Conservation (phyloP, 2,329 filamentous ascomycete species). For the Lecanoromycetidae sp. region DNA sequence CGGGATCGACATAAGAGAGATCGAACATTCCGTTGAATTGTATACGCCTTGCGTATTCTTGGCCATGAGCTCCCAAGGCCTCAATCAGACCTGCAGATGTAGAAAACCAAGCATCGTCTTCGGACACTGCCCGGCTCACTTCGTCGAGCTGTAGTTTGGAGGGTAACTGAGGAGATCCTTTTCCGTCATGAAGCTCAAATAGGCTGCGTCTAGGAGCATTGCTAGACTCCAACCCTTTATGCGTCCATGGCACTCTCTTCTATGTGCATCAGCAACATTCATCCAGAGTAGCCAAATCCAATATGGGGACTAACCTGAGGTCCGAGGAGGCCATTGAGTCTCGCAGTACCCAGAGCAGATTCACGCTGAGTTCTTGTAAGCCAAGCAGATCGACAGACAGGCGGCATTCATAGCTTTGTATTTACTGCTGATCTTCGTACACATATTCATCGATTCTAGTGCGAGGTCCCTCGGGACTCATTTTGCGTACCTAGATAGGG, state of each 20-base stretch:
- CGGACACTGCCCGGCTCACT: background rate
- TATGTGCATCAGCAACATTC: background rate
- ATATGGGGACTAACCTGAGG: constrained; percentile 4
- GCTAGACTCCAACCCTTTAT: background rate
- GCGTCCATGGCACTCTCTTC: background rate
- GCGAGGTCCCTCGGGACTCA: too few relatives aligned
- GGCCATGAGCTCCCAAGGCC: constrained; percentile 13
- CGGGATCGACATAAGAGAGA: constrained; percentile 3
- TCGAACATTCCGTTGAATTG: background rate
- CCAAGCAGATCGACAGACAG: background rate
- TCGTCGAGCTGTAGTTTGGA: constrained; percentile 4
- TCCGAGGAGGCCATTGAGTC: background rate
- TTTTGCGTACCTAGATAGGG: too few relatives aligned
- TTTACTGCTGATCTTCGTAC: background rate
- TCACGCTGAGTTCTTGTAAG: background rate
- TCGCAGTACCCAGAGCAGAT: background rate
- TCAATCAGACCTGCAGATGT: constrained; percentile 13
- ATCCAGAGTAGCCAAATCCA: too few relatives aligned
- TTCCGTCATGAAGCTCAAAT: constrained; percentile 14
- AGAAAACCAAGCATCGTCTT: background rate
- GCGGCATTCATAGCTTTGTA: constrained; percentile 12
- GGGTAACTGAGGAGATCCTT: background rate
- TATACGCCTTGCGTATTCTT: constrained; percentile 1
- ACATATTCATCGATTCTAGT: too few relatives aligned
- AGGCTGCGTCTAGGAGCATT: constrained; percentile 2